Evolutionary conservation across 257 asterid genomes (phyloP).

Genomic region (Ophiorrhiza pumila): DNA sequence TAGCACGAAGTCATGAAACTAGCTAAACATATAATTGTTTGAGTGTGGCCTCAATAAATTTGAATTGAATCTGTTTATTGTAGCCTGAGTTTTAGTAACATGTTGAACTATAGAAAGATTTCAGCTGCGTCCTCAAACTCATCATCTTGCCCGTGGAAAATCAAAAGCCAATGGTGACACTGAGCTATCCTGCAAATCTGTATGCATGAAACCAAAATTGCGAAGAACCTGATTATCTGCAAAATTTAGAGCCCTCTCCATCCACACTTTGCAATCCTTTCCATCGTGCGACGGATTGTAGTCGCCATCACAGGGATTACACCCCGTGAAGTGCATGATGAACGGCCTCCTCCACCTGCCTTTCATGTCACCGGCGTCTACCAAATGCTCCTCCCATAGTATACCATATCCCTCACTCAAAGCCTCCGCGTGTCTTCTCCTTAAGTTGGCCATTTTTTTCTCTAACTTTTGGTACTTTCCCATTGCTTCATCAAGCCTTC

Average conservation of each 20-base stretch:
- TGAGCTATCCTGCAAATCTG: conserved; percentile 30
- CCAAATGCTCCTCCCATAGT: conserved; percentile 29
- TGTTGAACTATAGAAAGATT: neutral
- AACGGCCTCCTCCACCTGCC: conserved; percentile 64
- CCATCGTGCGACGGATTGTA: conserved; percentile 52
- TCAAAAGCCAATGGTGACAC: conserved; percentile 43
- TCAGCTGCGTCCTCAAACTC: conserved; percentile 16
- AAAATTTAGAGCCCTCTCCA: conserved; percentile 67
- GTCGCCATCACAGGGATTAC: conserved; percentile 83
- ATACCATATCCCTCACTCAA: conserved; percentile 41
- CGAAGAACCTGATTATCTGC: conserved; percentile 73
- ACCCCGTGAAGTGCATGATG: conserved; percentile 80
- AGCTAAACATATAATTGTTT: too few species aligned
- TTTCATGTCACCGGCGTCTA: conserved; percentile 23
- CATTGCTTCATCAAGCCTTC: conserved; percentile 27
- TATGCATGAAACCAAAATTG: conserved; percentile 53
- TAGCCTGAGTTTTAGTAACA: neutral
- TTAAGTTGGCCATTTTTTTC: conserved; percentile 17
- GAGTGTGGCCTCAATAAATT: too few species aligned
- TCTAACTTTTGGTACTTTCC: conserved; percentile 36
- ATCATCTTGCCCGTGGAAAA: conserved; percentile 27
- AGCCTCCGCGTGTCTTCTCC: conserved; percentile 75
- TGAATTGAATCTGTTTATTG: neutral
- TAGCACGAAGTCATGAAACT: too few species aligned
- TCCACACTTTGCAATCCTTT: conserved; percentile 51